These are phyloP conservation scores for Lachnellula willkommii DNA, from an alignment of 2,329 filamentous ascomycete species.

Conservation along the genomic window DNA sequence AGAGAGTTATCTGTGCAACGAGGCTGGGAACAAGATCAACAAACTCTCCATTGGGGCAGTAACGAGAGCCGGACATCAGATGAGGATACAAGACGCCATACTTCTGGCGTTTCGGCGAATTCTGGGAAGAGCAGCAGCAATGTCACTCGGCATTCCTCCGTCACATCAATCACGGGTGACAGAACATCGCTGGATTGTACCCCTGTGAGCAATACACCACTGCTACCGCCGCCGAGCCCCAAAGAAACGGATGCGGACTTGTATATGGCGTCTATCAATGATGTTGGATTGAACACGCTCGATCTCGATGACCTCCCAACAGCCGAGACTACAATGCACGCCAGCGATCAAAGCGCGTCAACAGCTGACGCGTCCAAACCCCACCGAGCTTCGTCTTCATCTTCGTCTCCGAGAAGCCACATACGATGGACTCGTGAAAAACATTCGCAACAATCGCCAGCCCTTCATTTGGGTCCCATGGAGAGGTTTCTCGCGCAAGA, in stretches of 20 bases:
- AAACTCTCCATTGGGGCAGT: neutral
- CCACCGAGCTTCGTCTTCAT: neutral
- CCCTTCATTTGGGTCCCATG: neutral
- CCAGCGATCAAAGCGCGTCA: neutral
- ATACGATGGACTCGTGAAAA: neutral
- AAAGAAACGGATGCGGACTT: neutral
- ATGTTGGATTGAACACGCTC: neutral
- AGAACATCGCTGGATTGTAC: neutral
- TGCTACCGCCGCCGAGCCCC: neutral
- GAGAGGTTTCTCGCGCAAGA: neutral
- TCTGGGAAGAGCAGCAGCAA: constrained; percentile 3
- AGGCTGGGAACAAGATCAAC: neutral
- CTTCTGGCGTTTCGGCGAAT: too few species aligned
- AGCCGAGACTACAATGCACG: neutral
- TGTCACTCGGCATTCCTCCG: neutral
- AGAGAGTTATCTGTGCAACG: neutral
- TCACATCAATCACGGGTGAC: neutral
- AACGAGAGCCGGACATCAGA: neutral
- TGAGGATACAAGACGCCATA: neutral
- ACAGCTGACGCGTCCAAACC: neutral
- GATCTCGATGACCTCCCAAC: neutral
- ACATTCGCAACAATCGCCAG: neutral
- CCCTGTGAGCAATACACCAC: neutral
- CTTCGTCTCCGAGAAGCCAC: neutral
- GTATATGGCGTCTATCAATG: neutral